Conservation (phyloP, 208 protist genomes). For the Lotmaria passim region DNA sequence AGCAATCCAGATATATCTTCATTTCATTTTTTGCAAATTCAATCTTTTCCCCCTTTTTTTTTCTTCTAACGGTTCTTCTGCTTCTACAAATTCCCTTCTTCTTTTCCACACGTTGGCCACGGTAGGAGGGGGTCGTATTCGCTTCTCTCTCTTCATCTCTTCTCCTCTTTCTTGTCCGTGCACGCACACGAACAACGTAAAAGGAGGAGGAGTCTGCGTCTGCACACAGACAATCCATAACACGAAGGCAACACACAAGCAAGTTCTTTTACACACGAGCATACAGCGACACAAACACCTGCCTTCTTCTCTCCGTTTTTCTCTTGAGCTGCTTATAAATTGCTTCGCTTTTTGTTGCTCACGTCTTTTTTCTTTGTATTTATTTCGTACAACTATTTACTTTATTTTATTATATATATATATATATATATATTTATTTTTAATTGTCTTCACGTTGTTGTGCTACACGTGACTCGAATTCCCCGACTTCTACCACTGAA, state of each 20-base stretch:
- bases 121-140: neutral
- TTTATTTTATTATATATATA: neutral
- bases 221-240: neutral
- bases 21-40: too few species aligned
- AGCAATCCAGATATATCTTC: too few species aligned
- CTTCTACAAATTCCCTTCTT: neutral
- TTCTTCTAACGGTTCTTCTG: neutral
- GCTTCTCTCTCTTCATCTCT: slow-evolving; percentile 7
- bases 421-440: neutral
- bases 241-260: too few species aligned
- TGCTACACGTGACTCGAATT: neutral
- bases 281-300: too few species aligned
- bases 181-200: neutral
- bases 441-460: neutral
- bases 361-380: neutral
- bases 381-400: too few species aligned
- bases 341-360: too few species aligned
- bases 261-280: too few species aligned
- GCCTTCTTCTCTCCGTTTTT: too few species aligned
- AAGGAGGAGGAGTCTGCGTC: neutral
- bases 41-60: neutral
- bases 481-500: too few species aligned
- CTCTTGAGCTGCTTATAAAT: too few species aligned
- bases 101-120: slow-evolving; percentile 9
- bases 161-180: neutral